These are phyloP conservation scores for Ophiosphaerella korrae DNA, from an alignment of 2,329 filamentous ascomycete genomes.

Conservation along the genomic window DNA sequence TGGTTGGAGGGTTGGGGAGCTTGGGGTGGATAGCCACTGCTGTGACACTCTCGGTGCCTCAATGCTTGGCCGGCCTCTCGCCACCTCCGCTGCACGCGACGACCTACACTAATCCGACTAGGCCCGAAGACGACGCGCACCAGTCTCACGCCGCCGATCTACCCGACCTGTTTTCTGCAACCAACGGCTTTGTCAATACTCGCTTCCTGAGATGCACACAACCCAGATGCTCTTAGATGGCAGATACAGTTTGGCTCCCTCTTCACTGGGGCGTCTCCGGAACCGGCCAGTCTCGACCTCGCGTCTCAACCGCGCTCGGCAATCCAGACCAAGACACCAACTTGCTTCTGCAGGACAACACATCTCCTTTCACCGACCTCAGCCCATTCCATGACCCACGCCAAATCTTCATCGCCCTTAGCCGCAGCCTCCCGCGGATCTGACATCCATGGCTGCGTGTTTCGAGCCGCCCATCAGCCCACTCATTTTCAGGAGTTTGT, in stretches of 20 bases:
- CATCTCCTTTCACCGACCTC: slow-evolving; percentile 3
- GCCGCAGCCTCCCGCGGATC: slow-evolving; percentile 4
- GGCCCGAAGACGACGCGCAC: not conserved
- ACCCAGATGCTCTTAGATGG: too few species aligned
- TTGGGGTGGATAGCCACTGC: slow-evolving; percentile 4
- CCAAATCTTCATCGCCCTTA: not conserved
- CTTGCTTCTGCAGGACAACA: slow-evolving; percentile 15
- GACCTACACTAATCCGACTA: not conserved
- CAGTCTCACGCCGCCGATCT: slow-evolving; percentile 2
- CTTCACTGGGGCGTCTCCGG: not conserved
- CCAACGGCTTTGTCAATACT: too few species aligned
- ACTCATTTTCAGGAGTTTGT: slow-evolving; percentile 9
- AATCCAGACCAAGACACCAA: slow-evolving; percentile 20
- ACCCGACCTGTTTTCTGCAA: not conserved
- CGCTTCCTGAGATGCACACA: too few species aligned
- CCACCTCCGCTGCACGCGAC: slow-evolving; percentile 1
- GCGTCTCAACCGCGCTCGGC: slow-evolving; percentile 1
- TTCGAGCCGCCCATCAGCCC: slow-evolving; percentile 10
- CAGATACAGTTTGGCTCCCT: too few species aligned
- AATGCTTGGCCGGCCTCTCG: slow-evolving; percentile 3
- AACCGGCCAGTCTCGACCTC: slow-evolving; percentile 12
- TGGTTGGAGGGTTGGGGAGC: slow-evolving; percentile 3
- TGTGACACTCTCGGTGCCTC: slow-evolving; percentile 22
- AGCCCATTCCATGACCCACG: not conserved
- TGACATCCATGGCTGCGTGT: slow-evolving; percentile 18